These are phyloP conservation scores for Phytophthora sp. DNA, from an alignment of 352 stramenopile genomes.

Conservation along the genomic window DNA sequence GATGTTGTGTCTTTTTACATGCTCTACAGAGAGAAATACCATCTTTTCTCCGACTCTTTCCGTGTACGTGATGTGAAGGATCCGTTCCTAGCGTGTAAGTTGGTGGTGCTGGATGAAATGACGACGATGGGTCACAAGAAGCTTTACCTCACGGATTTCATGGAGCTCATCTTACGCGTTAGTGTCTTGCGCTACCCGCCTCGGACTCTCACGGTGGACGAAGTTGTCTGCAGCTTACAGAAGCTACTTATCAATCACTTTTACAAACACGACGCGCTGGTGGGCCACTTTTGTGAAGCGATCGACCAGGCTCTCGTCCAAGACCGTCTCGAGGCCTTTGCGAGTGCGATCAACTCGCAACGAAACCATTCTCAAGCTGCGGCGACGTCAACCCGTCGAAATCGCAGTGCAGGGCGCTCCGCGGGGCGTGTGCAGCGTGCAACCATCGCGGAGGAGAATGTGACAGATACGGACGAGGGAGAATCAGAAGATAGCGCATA, in stretches of 20 bases:
- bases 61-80: conserved; percentile 72
- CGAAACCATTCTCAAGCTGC: conserved; percentile 13
- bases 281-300: conserved; percentile 62
- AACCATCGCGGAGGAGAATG: conserved; percentile 26
- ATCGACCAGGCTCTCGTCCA: conserved; percentile 66
- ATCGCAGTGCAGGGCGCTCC: conserved; percentile 22
- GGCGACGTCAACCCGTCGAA: conserved; percentile 3
- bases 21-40: conserved; percentile 57
- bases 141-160: conserved; percentile 78
- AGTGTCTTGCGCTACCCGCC: conserved; percentile 67
- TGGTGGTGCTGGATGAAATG: conserved; percentile 82
- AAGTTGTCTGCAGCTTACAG: conserved; percentile 63
- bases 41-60: conserved; percentile 71
- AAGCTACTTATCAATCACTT: conserved; percentile 73
- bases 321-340: conserved; percentile 67
- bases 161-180: conserved; percentile 75
- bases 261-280: conserved; percentile 62
- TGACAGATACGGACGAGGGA: conserved; percentile 22
- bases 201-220: conserved; percentile 35
- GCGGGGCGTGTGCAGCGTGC: conserved; percentile 10
- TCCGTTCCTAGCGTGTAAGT: conserved; percentile 73
- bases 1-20: not conserved
- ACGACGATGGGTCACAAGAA: conserved; percentile 72
- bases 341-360: conserved; percentile 56
- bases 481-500: conserved; percentile 11